These are phyloP conservation scores for Stipa capillata DNA, from an alignment of 176 grass and related monocot species.

Conservation along the genomic window DNA sequence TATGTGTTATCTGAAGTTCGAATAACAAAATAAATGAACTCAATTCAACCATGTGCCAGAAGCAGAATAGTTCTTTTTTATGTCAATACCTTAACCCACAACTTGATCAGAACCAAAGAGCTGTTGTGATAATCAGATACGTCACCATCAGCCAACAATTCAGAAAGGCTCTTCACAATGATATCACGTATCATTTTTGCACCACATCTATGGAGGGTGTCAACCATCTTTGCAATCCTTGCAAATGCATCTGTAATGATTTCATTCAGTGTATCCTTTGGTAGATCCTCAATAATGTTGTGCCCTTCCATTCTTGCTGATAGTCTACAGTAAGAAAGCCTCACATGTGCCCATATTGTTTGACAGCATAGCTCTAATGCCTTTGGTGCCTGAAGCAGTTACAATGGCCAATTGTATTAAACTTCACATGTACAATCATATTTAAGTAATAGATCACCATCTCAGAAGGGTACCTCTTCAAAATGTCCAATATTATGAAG, in stretches of 20 bases:
- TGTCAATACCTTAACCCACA: conserved; percentile 76
- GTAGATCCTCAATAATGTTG: not conserved
- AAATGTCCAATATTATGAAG: conserved; percentile 55
- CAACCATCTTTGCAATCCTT: conserved; percentile 44
- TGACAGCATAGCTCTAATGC: conserved; percentile 56
- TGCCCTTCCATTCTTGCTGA: conserved; percentile 10
- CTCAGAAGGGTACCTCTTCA: conserved; percentile 53
- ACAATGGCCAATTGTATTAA: not conserved
- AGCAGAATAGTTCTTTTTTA: not conserved
- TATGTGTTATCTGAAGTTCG: conserved; percentile 35
- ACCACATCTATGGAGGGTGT: conserved; percentile 45
- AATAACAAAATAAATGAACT: conserved; percentile 17
- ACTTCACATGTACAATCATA: not conserved
- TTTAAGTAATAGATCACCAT: not conserved
- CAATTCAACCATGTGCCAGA: not conserved
- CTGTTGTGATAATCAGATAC: conserved; percentile 24
- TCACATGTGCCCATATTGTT: conserved; percentile 39
- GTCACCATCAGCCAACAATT: conserved; percentile 32
- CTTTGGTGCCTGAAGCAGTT: conserved; percentile 46
- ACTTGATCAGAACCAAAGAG: conserved; percentile 50
- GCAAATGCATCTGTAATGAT: conserved; percentile 47
- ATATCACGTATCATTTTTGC: conserved; percentile 31
- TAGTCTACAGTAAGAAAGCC: conserved; percentile 15
- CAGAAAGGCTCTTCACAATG: conserved; percentile 51
- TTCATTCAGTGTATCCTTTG: conserved; percentile 32